Conservation (phyloP, 306 rosid genomes). For the Pterocarpus santalinus region DNA sequence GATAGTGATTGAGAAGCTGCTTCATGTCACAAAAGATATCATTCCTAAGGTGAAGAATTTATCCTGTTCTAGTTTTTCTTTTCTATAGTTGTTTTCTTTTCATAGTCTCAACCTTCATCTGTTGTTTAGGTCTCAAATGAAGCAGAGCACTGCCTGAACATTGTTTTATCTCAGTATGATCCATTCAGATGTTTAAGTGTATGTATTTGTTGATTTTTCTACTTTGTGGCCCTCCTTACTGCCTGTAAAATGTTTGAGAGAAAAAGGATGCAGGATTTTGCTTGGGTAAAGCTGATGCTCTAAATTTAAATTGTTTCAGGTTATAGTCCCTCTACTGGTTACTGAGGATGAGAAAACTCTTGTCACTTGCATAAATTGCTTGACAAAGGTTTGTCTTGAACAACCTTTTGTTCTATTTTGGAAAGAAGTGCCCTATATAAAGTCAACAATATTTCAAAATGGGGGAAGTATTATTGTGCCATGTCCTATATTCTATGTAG, state of each 20-base stretch:
- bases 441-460: conserved; percentile 29
- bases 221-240: conserved; percentile 25
- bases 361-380: conserved; percentile 89
- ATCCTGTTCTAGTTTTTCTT: conserved; percentile 28
- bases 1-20: conserved; percentile 96
- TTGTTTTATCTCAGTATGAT: conserved; percentile 85
- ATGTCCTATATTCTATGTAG: conserved; percentile 11
- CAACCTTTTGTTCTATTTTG: conserved; percentile 27
- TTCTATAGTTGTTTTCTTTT: conserved; percentile 31
- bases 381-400: conserved; percentile 80
- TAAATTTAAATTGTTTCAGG: conserved; percentile 65
- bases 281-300: conserved; percentile 39
- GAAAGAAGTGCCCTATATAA: conserved; percentile 8
- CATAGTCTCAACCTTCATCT: conserved; percentile 43
- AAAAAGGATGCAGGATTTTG: background rate
- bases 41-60: conserved; percentile 72
- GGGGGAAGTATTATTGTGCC: background rate
- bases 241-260: conserved; percentile 14
- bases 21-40: conserved; percentile 80
- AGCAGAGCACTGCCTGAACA: conserved; percentile 93
- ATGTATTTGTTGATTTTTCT: conserved; percentile 49
- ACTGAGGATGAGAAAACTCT: conserved; percentile 98
- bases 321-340: conserved; percentile 84
- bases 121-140: conserved; percentile 84
- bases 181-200: conserved; percentile 97